Percentiles rank a stretch among this genome's conserved stretches.
phyloP scores from a whole-genome alignment of 2,329 filamentous ascomycete species.

The Aspergillus udagawae region DNA sequence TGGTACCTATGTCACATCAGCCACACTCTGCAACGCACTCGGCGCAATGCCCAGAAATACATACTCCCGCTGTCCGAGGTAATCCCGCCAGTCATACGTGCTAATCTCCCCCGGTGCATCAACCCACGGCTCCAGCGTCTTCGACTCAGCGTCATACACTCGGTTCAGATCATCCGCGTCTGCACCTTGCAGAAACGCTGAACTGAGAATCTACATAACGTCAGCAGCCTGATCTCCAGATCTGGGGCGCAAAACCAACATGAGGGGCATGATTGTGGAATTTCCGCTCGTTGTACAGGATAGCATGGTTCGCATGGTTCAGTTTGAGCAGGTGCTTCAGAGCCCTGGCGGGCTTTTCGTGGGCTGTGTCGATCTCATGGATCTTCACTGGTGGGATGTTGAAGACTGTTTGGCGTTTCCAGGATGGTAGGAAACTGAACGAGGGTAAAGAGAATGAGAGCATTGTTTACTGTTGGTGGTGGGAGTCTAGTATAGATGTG shows the following conservation, averaged over 20 bases:
- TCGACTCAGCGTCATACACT: slow-evolving; percentile 74
- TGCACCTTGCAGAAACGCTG: slow-evolving; percentile 81
- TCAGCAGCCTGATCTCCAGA: slow-evolving; percentile 5
- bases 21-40: not conserved
- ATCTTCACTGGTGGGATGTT: slow-evolving; percentile 65
- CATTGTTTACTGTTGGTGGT: slow-evolving; percentile 9
- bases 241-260: slow-evolving; percentile 36
- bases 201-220: slow-evolving; percentile 61
- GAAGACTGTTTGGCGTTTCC: slow-evolving; percentile 23
- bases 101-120: slow-evolving; percentile 82
- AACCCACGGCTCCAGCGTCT: slow-evolving; percentile 71
- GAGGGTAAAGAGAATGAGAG: slow-evolving; percentile 20
- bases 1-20: slow-evolving; percentile 58
- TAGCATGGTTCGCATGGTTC: slow-evolving; percentile 85
- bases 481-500: slow-evolving; percentile 1
- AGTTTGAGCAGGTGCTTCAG: slow-evolving; percentile 87
- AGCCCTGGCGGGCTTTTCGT: slow-evolving; percentile 74
- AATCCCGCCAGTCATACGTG: slow-evolving; percentile 80
- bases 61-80: slow-evolving; percentile 67
- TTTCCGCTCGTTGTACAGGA: slow-evolving; percentile 69
- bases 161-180: slow-evolving; percentile 67
- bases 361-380: slow-evolving; percentile 73
- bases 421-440: slow-evolving; percentile 23
- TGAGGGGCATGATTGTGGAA: slow-evolving; percentile 84
- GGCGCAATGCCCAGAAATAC: slow-evolving; percentile 15